Evolutionary conservation across 257 asterid species (phyloP), one percentile per base, ranked within the genome.

Genomic region (Anisodus acutangulus): DNA sequence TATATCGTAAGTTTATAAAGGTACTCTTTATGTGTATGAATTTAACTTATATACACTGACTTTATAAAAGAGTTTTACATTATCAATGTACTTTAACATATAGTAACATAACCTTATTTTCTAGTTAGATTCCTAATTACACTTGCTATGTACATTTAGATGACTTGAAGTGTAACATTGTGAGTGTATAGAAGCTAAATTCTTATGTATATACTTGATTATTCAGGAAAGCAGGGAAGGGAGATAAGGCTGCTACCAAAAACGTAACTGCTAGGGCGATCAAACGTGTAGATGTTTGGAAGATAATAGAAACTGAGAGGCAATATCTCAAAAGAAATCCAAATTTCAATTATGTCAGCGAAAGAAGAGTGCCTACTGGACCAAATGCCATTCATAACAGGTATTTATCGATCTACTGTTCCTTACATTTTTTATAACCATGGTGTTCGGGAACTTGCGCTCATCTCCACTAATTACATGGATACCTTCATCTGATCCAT

Each of bases 331-430:
- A 81, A 66, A 82, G 80, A 69, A 41, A 59, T 62, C 86, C 85
- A 78, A 71, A 84, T 76, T 67, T 91, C 87, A 83, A 66, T 79
- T 88, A 72, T 84, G 93, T 91, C 83, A 93, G 93, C 93, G 92
- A 90, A 90, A 91, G 98, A 86, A 89, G 92, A 90, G 94, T 95
- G 3, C 98, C 98, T 35, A 89, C 87, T 87, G 98, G 97, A 66
- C 96, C 98, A 86, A 94, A 92, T 87, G 98, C 98, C 67, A 92
- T 95, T 82, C 84, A 80, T 22, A 79, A 64, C 84, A 66, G 84
- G 53, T 70, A 35, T 6, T 43, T 22, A 31, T 74, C 35, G 35
- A 31, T 31, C 39, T 6, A 6, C 69, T 19, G 47, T 35, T 66
- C 45, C 9, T 26, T 35, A 13, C 13, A 10, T 74, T 31, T 31